Evolutionary conservation across 2,329 filamentous ascomycete species (phyloP).

Genomic region (Penicillium sp.): DNA sequence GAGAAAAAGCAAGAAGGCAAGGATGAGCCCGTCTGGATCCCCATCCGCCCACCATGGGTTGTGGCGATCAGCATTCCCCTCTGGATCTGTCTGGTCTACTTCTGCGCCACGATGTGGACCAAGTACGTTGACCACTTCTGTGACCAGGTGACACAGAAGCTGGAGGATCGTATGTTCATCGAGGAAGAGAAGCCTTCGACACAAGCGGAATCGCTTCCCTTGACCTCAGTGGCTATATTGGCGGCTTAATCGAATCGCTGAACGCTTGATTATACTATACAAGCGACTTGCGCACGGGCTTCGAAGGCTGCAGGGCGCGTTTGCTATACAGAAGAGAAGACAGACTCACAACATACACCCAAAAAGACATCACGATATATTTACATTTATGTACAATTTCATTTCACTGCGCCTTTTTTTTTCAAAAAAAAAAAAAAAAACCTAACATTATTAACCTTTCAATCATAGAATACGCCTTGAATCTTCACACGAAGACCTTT

Average conservation of each 20-base stretch:
- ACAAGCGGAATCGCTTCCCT: constrained; percentile 22
- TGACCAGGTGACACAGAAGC: constrained; percentile 52
- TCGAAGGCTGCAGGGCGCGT: background rate
- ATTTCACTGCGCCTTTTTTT: background rate
- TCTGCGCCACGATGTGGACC: constrained; percentile 56
- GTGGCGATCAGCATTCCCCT: constrained; percentile 52
- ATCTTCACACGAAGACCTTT: background rate
- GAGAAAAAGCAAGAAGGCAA: constrained; percentile 45
- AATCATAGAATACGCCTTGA: background rate
- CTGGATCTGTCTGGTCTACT: constrained; percentile 55
- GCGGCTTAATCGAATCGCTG: constrained; percentile 10
- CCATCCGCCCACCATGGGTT: constrained; percentile 44
- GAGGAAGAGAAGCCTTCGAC: constrained; percentile 42
- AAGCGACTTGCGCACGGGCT: too few species aligned
- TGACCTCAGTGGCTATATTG: constrained; percentile 33
- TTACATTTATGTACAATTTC: background rate
- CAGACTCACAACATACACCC: background rate
- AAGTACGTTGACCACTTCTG: constrained; percentile 58
- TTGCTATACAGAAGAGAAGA: too few species aligned
- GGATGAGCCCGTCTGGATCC: constrained; percentile 49
- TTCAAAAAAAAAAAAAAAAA: too few species aligned
- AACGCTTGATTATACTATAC: too few species aligned
- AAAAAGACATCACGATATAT: constrained; percentile 1
- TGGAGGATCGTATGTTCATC: constrained; percentile 56
- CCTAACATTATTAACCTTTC: background rate